These are phyloP conservation scores for Exserohilum turcica DNA, from an alignment of 2,329 filamentous ascomycete species.

Conservation along the genomic window DNA sequence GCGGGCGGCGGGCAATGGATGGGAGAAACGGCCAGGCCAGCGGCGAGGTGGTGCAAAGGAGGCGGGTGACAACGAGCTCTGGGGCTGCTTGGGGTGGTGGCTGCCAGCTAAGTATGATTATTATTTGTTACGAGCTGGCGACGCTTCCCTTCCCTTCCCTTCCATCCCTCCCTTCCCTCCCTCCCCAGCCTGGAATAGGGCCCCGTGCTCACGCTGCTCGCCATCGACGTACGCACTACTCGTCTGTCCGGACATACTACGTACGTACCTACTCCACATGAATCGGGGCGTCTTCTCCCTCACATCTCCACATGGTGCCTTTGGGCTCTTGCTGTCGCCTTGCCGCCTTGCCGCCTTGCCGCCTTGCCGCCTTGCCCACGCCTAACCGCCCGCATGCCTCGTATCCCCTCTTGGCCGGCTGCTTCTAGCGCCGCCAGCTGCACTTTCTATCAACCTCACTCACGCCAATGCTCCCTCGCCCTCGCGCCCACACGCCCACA, in stretches of 20 bases:
- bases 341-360: too few species aligned
- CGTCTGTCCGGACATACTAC: too few species aligned
- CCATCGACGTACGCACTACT: neutral
- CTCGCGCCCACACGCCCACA: too few species aligned
- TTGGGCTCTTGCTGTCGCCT: too few species aligned
- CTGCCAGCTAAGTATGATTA: slow-evolving; percentile 6
- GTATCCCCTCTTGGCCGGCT: neutral
- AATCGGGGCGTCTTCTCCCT: too few species aligned
- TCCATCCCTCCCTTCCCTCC: too few species aligned
- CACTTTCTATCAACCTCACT: neutral
- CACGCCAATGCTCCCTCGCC: too few species aligned
- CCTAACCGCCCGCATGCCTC: neutral
- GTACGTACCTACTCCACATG: too few species aligned
- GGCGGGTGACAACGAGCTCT: neutral
- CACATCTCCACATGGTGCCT: too few species aligned
- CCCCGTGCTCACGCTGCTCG: slow-evolving; percentile 6
- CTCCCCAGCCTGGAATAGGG: slow-evolving; percentile 8
- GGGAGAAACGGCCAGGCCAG: neutral
- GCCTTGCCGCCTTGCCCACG: neutral
- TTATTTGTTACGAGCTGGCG: slow-evolving; percentile 5
- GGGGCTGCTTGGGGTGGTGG: neutral
- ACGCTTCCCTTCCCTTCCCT: too few species aligned
- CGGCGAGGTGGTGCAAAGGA: neutral
- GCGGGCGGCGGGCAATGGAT: neutral
- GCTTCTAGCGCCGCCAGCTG: neutral